Evolutionary conservation across 2,329 filamentous ascomycete species (phyloP).

Genomic region (Trichoderma semiorbis): DNA sequence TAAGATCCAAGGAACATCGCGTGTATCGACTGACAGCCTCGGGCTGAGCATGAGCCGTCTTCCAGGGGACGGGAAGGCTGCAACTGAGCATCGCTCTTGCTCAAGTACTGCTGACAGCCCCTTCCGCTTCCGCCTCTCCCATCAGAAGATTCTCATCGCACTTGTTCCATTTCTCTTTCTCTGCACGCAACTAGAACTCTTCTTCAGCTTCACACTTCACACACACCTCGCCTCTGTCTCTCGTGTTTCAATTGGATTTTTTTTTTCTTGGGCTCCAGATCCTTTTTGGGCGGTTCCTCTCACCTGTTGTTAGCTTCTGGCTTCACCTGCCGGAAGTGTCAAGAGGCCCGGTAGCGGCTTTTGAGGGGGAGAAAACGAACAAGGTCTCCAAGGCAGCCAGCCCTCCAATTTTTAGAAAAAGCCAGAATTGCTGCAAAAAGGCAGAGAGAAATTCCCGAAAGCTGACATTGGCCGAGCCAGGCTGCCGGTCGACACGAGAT

Average conservation of each 20-base stretch:
- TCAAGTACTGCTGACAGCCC: not conserved
- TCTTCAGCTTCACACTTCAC: not conserved
- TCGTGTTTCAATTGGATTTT: not conserved
- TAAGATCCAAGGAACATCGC: not conserved
- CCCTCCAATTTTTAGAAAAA: not conserved
- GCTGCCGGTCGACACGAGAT: not conserved
- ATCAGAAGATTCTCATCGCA: not conserved
- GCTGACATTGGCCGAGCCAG: slow-evolving; percentile 12
- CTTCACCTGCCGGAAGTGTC: not conserved
- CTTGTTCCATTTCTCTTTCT: not conserved
- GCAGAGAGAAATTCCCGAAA: not conserved
- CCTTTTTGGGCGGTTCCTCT: not conserved
- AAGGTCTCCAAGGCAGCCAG: not conserved
- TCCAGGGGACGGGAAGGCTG: not conserved
- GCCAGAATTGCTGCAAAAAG: not conserved
- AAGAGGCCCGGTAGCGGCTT: slow-evolving; percentile 2
- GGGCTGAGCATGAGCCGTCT: not conserved
- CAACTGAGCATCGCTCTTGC: not conserved
- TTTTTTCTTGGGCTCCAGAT: not conserved
- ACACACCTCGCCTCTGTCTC: not conserved
- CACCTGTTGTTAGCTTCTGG: not conserved
- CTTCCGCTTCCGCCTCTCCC: not conserved
- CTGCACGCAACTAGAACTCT: not conserved
- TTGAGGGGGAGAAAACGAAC: not conserved
- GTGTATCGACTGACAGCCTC: not conserved